A percentile compares a stretch with the other conserved stretches of the same genome.
These are phyloP conservation scores for Chytriomyces sp. DNA, from an alignment of 192 early-diverging fungal genomes.

Conservation along the genomic window DNA sequence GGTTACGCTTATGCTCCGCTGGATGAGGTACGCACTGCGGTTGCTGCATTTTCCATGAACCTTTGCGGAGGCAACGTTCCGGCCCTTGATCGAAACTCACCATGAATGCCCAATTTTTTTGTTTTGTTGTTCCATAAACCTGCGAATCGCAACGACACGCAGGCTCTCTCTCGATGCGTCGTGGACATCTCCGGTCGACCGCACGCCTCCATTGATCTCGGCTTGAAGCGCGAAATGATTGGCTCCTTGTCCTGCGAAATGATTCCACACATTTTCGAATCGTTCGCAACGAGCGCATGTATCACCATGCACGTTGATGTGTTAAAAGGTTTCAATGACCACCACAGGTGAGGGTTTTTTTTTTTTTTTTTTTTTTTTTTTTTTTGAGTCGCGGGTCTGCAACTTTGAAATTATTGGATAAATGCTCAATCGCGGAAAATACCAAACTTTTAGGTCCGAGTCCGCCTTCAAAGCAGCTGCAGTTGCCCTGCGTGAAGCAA, in stretches of 20 bases:
- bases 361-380: not conserved
- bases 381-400: not conserved
- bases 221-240: constrained; percentile 89
- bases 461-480: constrained; percentile 97
- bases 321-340: constrained; percentile 94
- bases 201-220: constrained; percentile 79
- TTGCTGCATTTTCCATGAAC: not conserved
- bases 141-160: not conserved
- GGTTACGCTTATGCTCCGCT: constrained; percentile 94
- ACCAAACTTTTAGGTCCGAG: constrained; percentile 71
- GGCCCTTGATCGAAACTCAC: too few species aligned
- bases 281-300: constrained; percentile 88
- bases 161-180: constrained; percentile 90
- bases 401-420: constrained; percentile 2
- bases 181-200: constrained; percentile 98
- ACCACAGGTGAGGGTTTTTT: constrained; percentile 75
- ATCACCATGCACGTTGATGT: constrained; percentile 97
- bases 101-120: not conserved
- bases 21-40: constrained; percentile 68
- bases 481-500: constrained; percentile 88
- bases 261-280: constrained; percentile 96
- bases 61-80: not conserved
- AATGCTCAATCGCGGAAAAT: not conserved
- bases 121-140: constrained; percentile 17
- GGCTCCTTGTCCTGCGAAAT: constrained; percentile 93